phyloP scores from a whole-genome alignment of 2,329 filamentous ascomycete genomes.

The Phyllachora maydis region DNA sequence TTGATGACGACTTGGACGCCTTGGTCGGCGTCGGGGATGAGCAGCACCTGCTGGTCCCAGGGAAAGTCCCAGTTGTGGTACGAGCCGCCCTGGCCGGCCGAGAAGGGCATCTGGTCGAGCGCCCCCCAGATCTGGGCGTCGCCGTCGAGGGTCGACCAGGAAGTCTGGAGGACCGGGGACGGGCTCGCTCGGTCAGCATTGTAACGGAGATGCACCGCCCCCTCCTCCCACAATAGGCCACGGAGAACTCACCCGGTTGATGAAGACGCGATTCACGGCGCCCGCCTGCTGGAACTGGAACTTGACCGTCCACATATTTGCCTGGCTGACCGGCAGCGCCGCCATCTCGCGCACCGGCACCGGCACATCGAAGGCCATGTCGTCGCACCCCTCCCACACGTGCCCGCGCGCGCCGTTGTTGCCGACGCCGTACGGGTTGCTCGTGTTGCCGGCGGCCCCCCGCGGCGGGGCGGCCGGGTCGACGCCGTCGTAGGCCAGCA shows the following conservation, averaged over 20 bases:
- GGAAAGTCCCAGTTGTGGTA: conserved; percentile 15
- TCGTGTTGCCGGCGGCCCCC: conserved; percentile 8
- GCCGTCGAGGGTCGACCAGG: conserved; percentile 10
- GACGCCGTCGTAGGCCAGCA: conserved; percentile 11
- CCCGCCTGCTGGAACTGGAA: conserved; percentile 14
- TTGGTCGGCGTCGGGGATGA: conserved; percentile 10
- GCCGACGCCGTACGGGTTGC: conserved; percentile 11
- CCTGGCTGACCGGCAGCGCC: conserved; percentile 10
- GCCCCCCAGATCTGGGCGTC: conserved; percentile 15
- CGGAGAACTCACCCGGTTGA: conserved; percentile 11
- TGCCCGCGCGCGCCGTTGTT: conserved; percentile 9
- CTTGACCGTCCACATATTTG: conserved; percentile 12
- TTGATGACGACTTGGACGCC: conserved; percentile 16
- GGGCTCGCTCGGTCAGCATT: background rate
- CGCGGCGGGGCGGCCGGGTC: conserved; percentile 4
- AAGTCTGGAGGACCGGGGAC: too few species aligned
- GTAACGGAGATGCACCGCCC: too few species aligned
- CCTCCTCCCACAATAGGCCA: background rate
- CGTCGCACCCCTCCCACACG: conserved; percentile 13
- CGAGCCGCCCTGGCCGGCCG: conserved; percentile 7
- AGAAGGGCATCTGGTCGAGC: conserved; percentile 10
- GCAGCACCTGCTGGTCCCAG: conserved; percentile 14
- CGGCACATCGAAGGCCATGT: conserved; percentile 14
- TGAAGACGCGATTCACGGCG: conserved; percentile 14
- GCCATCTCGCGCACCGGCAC: conserved; percentile 9